These are phyloP conservation scores for Apiotrichum porosum DNA, from an alignment of 1,284 basidiomycete genomes.

Conservation along the genomic window DNA sequence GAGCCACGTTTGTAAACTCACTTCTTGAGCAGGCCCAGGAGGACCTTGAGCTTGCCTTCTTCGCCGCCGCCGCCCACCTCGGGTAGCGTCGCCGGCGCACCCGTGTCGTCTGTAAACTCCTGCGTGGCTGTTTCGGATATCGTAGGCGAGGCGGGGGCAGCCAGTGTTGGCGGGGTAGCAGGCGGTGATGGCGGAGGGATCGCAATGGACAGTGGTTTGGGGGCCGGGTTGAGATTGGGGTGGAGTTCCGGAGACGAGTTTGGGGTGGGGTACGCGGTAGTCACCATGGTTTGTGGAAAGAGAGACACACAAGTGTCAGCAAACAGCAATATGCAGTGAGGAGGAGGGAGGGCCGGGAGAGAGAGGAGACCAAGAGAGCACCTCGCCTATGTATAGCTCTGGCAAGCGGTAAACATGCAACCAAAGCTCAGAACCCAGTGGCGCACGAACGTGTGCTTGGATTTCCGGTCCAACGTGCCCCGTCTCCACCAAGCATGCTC, in stretches of 20 bases:
- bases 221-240: background rate
- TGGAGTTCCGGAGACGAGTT: background rate
- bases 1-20: conserved; percentile 55
- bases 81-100: conserved; percentile 59
- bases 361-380: no score
- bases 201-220: background rate
- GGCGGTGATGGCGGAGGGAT: background rate
- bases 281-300: no score
- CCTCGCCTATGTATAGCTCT: no score
- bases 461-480: background rate
- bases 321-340: no score
- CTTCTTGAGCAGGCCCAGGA: conserved; percentile 78
- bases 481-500: background rate
- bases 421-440: no score
- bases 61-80: conserved; percentile 70
- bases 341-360: no score
- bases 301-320: no score
- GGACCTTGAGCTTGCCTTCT: conserved; percentile 85
- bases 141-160: background rate
- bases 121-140: conserved; percentile 21
- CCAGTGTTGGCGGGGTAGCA: background rate
- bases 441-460: background rate
- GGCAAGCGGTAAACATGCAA: no score
- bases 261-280: no score
- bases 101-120: conserved; percentile 44